phyloP scores from a whole-genome alignment of 2,329 filamentous ascomycete species.

The Colletotrichum chlorophyti region DNA sequence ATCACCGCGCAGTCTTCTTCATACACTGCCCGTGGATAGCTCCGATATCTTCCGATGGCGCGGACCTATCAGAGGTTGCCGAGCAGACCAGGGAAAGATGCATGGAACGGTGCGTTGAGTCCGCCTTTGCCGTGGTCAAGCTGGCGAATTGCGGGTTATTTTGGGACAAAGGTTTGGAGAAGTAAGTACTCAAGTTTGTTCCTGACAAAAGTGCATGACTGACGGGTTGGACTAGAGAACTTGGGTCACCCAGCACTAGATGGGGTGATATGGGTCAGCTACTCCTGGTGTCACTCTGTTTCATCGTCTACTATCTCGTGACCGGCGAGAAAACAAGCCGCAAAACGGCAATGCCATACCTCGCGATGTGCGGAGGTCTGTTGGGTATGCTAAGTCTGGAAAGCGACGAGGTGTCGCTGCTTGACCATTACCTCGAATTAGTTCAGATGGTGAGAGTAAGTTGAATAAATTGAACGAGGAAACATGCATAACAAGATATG shows the following conservation, averaged over 20 bases:
- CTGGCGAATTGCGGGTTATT: constrained; percentile 14
- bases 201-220: background rate
- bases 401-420: constrained; percentile 5
- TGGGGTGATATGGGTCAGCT: constrained; percentile 22
- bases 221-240: background rate
- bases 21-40: constrained; percentile 19
- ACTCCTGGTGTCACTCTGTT: constrained; percentile 21
- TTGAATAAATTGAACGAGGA: background rate
- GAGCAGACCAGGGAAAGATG: constrained; percentile 4
- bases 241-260: constrained; percentile 3
- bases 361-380: constrained; percentile 15
- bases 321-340: constrained; percentile 8
- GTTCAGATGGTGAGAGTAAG: background rate
- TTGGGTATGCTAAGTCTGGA: constrained; percentile 13
- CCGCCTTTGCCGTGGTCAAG: constrained; percentile 17
- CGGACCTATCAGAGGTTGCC: background rate
- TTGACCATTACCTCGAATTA: constrained; percentile 19
- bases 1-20: constrained; percentile 12
- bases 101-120: constrained; percentile 13
- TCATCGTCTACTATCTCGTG: constrained; percentile 17
- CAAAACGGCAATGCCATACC: constrained; percentile 14
- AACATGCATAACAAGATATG: background rate
- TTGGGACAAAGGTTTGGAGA: constrained; percentile 14
- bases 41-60: background rate
- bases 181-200: background rate